Percentiles rank a stretch among this genome's conserved stretches.
Conservation (phyloP, 2,329 filamentous ascomycete genomes). For the Aureobasidium sp. region DNA sequence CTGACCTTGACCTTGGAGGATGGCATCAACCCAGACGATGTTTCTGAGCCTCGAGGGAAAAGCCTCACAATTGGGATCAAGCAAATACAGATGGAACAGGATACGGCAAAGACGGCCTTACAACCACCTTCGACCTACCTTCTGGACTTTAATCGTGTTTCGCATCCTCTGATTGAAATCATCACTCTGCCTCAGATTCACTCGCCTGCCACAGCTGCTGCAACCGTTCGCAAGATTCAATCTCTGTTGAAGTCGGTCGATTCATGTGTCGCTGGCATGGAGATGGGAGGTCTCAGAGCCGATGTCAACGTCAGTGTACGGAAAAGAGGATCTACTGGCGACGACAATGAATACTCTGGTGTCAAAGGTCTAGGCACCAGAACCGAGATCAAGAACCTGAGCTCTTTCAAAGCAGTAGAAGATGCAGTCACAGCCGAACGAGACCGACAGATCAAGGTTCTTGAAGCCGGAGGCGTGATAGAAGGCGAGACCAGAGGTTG, state of each 20-base stretch:
- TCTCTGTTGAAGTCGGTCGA: constrained; percentile 70
- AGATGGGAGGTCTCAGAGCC: constrained; percentile 79
- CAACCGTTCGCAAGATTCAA: constrained; percentile 84
- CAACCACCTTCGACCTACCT: constrained; percentile 67
- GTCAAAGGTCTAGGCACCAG: constrained; percentile 67
- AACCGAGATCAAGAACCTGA: constrained; percentile 96
- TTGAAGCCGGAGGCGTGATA: constrained; percentile 68
- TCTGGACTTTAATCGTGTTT: constrained; percentile 90
- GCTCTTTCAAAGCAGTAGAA: constrained; percentile 89
- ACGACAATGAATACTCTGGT: constrained; percentile 47
- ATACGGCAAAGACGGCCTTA: constrained; percentile 88
- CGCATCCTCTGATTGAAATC: constrained; percentile 86
- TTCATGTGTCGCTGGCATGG: constrained; percentile 86
- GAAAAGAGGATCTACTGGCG: constrained; percentile 39
- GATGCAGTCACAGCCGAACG: constrained; percentile 89
- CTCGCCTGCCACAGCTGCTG: constrained; percentile 77
- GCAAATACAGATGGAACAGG: constrained; percentile 95
- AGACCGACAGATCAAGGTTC: constrained; percentile 73
- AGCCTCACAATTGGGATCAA: constrained; percentile 71
- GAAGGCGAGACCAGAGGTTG: constrained; percentile 88
- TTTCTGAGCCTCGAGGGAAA: constrained; percentile 48
- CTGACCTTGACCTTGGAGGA: constrained; percentile 68
- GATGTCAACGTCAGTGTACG: constrained; percentile 93
- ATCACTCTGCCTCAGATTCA: constrained; percentile 88
- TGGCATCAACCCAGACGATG: constrained; percentile 69